phyloP scores from a whole-genome alignment of 495 filamentous ascomycete genomes.

The Letharia lupina region DNA sequence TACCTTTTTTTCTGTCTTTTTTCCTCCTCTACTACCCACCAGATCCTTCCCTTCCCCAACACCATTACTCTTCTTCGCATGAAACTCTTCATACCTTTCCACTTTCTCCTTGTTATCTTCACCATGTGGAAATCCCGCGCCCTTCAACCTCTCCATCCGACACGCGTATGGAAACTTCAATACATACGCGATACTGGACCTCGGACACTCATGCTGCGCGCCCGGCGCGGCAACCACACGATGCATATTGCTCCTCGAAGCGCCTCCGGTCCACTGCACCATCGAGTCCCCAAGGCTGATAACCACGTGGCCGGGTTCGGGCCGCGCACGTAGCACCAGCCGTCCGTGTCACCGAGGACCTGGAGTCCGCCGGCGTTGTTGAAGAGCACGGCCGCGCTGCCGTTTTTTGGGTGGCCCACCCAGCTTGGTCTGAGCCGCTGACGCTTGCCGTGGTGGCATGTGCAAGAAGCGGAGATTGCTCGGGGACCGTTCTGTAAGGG shows the following conservation, averaged over 20 bases:
- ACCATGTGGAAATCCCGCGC: background rate
- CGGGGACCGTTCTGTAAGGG: conserved; percentile 40
- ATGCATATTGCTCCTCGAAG: conserved; percentile 27
- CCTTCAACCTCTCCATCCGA: background rate
- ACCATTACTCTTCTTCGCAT: background rate
- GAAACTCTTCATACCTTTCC: background rate
- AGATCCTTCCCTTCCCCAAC: background rate
- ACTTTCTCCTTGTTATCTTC: background rate
- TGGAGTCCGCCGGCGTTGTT: conserved; percentile 28
- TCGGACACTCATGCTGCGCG: conserved; percentile 11
- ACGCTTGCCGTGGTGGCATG: conserved; percentile 26
- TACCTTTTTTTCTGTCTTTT: background rate
- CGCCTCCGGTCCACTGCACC: conserved; percentile 28
- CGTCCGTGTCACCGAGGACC: conserved; percentile 15
- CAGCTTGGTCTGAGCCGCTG: background rate
- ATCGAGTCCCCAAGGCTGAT: conserved; percentile 33
- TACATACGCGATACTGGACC: conserved; percentile 16
- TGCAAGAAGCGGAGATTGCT: conserved; percentile 53
- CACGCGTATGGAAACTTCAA: background rate
- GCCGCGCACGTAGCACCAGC: conserved; percentile 30
- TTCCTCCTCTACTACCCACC: background rate
- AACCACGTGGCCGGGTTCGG: conserved; percentile 28
- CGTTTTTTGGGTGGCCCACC: conserved; percentile 24
- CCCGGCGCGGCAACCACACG: conserved; percentile 26
- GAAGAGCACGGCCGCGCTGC: conserved; percentile 27